A percentile compares a stretch with the other conserved stretches of the same genome.
phyloP scores from a whole-genome alignment of 805 yeast genomes.

The Candida insectorum region DNA sequence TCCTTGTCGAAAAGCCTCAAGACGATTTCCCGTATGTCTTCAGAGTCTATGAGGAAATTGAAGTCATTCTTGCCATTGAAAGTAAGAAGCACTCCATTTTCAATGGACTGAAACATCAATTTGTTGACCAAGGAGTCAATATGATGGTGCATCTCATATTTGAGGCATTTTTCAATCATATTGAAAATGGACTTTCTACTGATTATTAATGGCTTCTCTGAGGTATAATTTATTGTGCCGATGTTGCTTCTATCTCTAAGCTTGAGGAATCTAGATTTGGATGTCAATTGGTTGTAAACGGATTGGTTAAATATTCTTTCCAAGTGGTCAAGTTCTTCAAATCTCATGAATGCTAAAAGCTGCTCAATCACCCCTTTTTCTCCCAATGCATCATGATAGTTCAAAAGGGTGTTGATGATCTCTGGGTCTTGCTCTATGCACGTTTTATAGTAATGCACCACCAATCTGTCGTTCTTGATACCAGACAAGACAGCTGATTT shows the following conservation, averaged over 20 bases:
- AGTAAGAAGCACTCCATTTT: constrained; percentile 7
- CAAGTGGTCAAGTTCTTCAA: constrained; percentile 20
- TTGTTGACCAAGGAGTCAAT: constrained; percentile 33
- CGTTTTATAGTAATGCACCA: constrained; percentile 20
- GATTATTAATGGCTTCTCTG: constrained; percentile 15
- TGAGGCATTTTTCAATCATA: constrained; percentile 27
- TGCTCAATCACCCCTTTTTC: constrained; percentile 19
- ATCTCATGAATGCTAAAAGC: constrained; percentile 23
- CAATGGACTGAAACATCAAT: constrained; percentile 23
- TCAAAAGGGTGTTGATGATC: constrained; percentile 23
- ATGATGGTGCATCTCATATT: constrained; percentile 21
- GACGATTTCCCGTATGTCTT: constrained; percentile 11
- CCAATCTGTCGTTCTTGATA: constrained; percentile 1
- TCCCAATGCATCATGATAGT: constrained; percentile 19
- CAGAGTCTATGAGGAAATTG: constrained; percentile 9
- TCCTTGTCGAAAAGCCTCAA: constrained; percentile 18
- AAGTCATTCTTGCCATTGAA: constrained; percentile 7
- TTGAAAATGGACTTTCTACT: constrained; percentile 18
- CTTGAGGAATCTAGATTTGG: constrained; percentile 22
- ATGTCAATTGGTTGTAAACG: constrained; percentile 18
- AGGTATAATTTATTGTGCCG: constrained; percentile 6
- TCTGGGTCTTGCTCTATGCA: constrained; percentile 28
- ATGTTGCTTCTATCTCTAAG: constrained; percentile 1
- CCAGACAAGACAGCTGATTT: constrained; percentile 4
- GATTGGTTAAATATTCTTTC: constrained; percentile 18